These are phyloP conservation scores for Boletus coffeatus DNA, from an alignment of 1,284 basidiomycete genomes.

Conservation along the genomic window DNA sequence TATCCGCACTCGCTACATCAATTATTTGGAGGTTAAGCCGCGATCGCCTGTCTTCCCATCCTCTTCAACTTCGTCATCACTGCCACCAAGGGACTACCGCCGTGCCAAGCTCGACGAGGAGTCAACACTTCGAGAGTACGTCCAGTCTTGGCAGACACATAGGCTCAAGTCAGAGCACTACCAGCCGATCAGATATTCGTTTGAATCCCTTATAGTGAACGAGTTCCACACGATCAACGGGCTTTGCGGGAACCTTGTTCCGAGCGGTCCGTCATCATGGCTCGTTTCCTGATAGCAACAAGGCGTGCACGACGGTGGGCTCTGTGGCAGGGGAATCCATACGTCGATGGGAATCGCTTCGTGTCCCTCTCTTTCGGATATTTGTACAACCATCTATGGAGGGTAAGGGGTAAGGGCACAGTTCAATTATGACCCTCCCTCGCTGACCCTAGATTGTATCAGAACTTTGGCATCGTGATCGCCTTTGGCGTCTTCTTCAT, in stretches of 20 bases:
- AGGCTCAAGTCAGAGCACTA: not conserved
- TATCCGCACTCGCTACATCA: slow-evolving; percentile 1
- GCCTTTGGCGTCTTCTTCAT: slow-evolving; percentile 48
- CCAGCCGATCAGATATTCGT: slow-evolving; percentile 46
- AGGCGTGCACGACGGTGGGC: slow-evolving; percentile 53
- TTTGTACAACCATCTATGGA: slow-evolving; percentile 59
- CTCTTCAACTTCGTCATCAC: slow-evolving; percentile 87
- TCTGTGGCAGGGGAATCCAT: slow-evolving; percentile 21
- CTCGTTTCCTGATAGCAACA: slow-evolving; percentile 44
- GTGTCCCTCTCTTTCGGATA: slow-evolving; percentile 60
- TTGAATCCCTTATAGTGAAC: slow-evolving; percentile 50
- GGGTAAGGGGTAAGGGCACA: slow-evolving; percentile 37
- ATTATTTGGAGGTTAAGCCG: slow-evolving; percentile 80
- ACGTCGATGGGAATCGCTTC: slow-evolving; percentile 21
- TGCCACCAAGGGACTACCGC: slow-evolving; percentile 91
- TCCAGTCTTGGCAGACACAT: slow-evolving; percentile 32
- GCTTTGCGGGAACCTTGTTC: slow-evolving; percentile 38
- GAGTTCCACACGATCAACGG: slow-evolving; percentile 48
- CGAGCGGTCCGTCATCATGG: slow-evolving; percentile 50
- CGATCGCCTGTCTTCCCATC: slow-evolving; percentile 83
- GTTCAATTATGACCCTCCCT: not conserved
- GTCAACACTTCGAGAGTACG: slow-evolving; percentile 76
- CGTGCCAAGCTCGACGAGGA: slow-evolving; percentile 84
- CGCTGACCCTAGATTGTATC: slow-evolving; percentile 1
- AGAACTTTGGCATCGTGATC: slow-evolving; percentile 54